A percentile compares a stretch with the other conserved stretches of the same genome.
These are phyloP conservation scores for Diplocarpon rosae DNA, from an alignment of 2,329 filamentous ascomycete genomes.

Conservation along the genomic window DNA sequence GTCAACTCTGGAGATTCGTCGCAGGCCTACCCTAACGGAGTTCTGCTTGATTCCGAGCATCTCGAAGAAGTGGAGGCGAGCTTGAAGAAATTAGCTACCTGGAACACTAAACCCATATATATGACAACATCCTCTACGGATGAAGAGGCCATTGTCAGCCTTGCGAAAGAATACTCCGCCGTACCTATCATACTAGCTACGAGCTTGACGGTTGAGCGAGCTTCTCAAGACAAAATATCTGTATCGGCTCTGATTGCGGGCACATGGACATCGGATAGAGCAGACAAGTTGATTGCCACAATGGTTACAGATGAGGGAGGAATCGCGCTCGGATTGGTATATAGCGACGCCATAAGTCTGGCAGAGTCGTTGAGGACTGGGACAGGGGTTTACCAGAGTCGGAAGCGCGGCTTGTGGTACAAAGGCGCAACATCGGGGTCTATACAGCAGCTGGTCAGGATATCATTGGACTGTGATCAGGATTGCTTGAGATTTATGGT, in stretches of 20 bases:
- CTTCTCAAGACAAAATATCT: slow-evolving; percentile 45
- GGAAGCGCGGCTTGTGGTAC: slow-evolving; percentile 91
- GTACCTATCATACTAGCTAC: slow-evolving; percentile 68
- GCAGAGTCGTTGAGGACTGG: slow-evolving; percentile 73
- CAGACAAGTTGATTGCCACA: slow-evolving; percentile 78
- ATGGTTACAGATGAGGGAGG: slow-evolving; percentile 85
- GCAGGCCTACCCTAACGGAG: slow-evolving; percentile 25
- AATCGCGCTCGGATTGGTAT: slow-evolving; percentile 77
- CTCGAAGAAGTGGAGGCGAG: slow-evolving; percentile 28
- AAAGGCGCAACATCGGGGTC: slow-evolving; percentile 94
- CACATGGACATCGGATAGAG: slow-evolving; percentile 68
- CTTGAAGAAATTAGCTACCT: slow-evolving; percentile 17
- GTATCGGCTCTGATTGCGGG: slow-evolving; percentile 61
- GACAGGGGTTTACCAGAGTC: slow-evolving; percentile 80
- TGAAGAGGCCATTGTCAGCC: slow-evolving; percentile 13
- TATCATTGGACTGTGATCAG: slow-evolving; percentile 85
- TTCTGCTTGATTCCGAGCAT: slow-evolving; percentile 26
- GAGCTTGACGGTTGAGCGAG: slow-evolving; percentile 56
- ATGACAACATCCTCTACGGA: slow-evolving; percentile 14
- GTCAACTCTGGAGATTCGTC: slow-evolving; percentile 17
- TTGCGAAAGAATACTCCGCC: slow-evolving; percentile 29
- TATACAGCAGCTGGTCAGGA: slow-evolving; percentile 74
- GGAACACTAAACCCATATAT: slow-evolving; percentile 25
- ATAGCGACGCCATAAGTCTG: slow-evolving; percentile 87
- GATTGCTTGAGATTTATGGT: slow-evolving; percentile 89